phyloP scores from a whole-genome alignment of 2,329 filamentous ascomycete species.

The Dactylellina drechsleri region DNA sequence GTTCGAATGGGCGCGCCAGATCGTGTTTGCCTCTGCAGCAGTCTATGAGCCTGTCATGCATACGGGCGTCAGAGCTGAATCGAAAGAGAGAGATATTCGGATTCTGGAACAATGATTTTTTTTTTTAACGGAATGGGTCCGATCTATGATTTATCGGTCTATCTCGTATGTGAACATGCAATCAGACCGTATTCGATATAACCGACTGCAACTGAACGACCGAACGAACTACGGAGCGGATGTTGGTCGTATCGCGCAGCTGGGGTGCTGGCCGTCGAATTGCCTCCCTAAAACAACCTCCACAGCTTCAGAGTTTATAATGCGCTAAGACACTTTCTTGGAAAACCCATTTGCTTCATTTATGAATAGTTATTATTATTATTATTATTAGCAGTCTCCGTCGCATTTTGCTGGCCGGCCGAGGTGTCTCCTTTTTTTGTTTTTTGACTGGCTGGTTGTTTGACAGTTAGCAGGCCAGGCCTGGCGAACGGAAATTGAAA shows the following conservation, averaged over 20 bases:
- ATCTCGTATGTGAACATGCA: conserved; percentile 1
- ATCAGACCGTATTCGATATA: conserved; percentile 35
- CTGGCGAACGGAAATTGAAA: conserved; percentile 38
- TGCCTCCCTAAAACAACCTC: conserved; percentile 45
- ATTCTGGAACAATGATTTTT: neutral
- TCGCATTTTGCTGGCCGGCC: conserved; percentile 38
- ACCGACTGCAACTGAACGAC: conserved; percentile 1
- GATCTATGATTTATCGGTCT: neutral
- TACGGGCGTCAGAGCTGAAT: neutral
- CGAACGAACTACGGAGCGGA: conserved; percentile 3
- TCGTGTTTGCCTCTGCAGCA: conserved; percentile 8
- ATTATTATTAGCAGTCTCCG: conserved; percentile 36
- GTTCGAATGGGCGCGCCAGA: neutral
- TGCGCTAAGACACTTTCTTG: conserved; percentile 48
- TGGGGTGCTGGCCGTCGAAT: conserved; percentile 1
- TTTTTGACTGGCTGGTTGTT: neutral
- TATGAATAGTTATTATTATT: conserved; percentile 25
- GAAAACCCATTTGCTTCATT: conserved; percentile 31
- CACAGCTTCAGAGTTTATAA: conserved; percentile 20
- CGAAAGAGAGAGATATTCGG: no score
- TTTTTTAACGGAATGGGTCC: neutral
- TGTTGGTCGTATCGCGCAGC: conserved; percentile 25
- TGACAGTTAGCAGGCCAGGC: neutral
- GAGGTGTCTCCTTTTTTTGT: conserved; percentile 32
- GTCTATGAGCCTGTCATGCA: neutral